These are phyloP conservation scores for Pochonia chlamydosporia DNA, from an alignment of 2,329 filamentous ascomycete species.

Conservation along the genomic window DNA sequence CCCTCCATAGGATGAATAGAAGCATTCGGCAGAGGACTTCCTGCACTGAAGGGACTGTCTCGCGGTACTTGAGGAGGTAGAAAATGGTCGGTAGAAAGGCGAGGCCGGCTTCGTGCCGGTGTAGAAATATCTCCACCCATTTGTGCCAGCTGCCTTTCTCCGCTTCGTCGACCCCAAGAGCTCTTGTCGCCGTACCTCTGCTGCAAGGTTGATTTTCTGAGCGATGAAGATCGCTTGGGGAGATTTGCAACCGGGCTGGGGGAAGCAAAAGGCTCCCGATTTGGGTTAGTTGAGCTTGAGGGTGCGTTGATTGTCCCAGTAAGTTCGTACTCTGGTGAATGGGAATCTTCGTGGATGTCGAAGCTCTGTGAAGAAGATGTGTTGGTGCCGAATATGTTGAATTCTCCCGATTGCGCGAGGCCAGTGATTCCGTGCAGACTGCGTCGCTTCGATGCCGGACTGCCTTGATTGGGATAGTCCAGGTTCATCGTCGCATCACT, in stretches of 20 bases:
- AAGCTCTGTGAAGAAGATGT: slow-evolving; percentile 37
- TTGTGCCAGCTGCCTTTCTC: slow-evolving; percentile 48
- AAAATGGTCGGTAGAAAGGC: slow-evolving; percentile 75
- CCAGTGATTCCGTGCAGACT: slow-evolving; percentile 74
- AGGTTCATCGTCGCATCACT: slow-evolving; percentile 86
- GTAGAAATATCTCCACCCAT: slow-evolving; percentile 49
- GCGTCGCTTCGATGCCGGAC: slow-evolving; percentile 84
- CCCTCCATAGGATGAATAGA: slow-evolving; percentile 44
- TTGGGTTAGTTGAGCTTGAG: neutral
- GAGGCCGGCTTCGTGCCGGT: slow-evolving; percentile 58
- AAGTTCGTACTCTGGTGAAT: slow-evolving; percentile 47
- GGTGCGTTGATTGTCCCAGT: slow-evolving; percentile 24
- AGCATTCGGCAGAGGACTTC: slow-evolving; percentile 45
- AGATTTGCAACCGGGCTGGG: slow-evolving; percentile 47
- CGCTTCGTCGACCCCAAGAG: slow-evolving; percentile 55
- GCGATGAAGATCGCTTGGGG: slow-evolving; percentile 66
- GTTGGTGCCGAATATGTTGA: slow-evolving; percentile 70
- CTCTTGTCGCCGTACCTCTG: slow-evolving; percentile 69
- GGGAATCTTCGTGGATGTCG: slow-evolving; percentile 45
- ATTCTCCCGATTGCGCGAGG: slow-evolving; percentile 49
- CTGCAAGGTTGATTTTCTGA: slow-evolving; percentile 82
- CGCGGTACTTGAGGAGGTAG: slow-evolving; percentile 55
- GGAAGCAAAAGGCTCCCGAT: slow-evolving; percentile 36
- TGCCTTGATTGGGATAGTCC: slow-evolving; percentile 71
- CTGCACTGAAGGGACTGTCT: slow-evolving; percentile 59